phyloP scores from a whole-genome alignment of 1,139 yeast species.

The Candida dubliniensis region DNA sequence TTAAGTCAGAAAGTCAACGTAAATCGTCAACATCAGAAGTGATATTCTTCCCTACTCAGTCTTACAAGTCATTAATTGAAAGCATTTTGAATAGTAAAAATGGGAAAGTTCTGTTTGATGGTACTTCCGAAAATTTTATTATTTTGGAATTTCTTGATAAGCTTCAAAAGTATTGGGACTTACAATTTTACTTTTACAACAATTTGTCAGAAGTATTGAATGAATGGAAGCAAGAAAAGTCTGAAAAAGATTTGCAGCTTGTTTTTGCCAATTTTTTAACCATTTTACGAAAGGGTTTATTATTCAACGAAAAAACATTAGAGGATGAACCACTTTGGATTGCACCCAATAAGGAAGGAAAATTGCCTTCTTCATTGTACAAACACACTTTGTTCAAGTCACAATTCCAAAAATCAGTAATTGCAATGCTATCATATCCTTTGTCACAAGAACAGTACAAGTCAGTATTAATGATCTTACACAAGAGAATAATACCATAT shows the following conservation, averaged over 20 bases:
- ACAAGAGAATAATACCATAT: conserved; percentile 80
- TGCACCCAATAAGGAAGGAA: conserved; percentile 18
- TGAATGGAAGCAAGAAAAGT: conserved; percentile 22
- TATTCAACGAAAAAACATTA: conserved; percentile 25
- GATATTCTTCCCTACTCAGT: conserved; percentile 61
- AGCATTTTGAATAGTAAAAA: conserved; percentile 44
- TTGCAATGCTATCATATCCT: conserved; percentile 51
- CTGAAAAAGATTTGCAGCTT: conserved; percentile 19
- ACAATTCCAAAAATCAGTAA: conserved; percentile 70
- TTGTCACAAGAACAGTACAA: conserved; percentile 64
- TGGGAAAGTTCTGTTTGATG: conserved; percentile 41
- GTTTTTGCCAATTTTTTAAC: conserved; percentile 43
- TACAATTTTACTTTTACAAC: conserved; percentile 63
- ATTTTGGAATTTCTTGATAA: conserved; percentile 59
- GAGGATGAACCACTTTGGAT: conserved; percentile 36
- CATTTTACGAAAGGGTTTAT: conserved; percentile 33
- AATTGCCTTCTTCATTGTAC: conserved; percentile 55
- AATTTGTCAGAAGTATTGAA: conserved; percentile 21
- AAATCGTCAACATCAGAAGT: conserved; percentile 44
- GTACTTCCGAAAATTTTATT: conserved; percentile 53
- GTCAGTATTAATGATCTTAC: conserved; percentile 65
- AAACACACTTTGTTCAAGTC: conserved; percentile 60
- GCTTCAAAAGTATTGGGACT: conserved; percentile 52
- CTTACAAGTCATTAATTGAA: conserved; percentile 50
- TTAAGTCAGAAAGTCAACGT: conserved; percentile 59